phyloP scores from a whole-genome alignment of 805 yeast species.

The Kluyveromyces siamensis region DNA sequence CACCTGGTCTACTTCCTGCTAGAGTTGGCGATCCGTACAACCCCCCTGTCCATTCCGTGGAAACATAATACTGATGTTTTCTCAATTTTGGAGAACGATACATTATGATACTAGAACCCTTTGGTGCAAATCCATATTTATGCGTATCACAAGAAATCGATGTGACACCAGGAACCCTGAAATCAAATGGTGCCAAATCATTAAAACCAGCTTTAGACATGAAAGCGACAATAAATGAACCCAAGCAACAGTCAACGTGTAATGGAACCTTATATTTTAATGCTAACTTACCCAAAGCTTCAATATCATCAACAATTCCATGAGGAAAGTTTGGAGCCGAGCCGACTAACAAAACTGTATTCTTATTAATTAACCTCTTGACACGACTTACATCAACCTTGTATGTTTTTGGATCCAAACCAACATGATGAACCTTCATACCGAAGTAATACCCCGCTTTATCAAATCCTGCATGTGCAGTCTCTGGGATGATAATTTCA shows the following conservation, averaged over 20 bases:
- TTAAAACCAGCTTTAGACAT: conserved; percentile 52
- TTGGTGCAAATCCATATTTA: conserved; percentile 97
- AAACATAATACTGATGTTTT: conserved; percentile 73
- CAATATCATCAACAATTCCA: conserved; percentile 89
- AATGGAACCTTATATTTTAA: conserved; percentile 60
- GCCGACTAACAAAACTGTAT: conserved; percentile 80
- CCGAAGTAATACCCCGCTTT: conserved; percentile 89
- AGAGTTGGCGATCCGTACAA: conserved; percentile 92
- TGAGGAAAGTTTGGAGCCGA: conserved; percentile 98
- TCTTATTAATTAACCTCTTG: conserved; percentile 54
- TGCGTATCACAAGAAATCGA: conserved; percentile 99
- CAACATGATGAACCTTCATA: conserved; percentile 75
- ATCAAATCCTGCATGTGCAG: conserved; percentile 92
- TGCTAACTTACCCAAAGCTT: conserved; percentile 57
- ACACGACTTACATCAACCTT: conserved; percentile 61
- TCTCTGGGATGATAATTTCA: conserved; percentile 80
- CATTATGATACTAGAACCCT: conserved; percentile 90
- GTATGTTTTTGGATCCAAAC: conserved; percentile 56
- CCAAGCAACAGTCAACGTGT: conserved; percentile 94
- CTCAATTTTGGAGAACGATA: conserved; percentile 64
- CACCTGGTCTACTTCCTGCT: conserved; percentile 97
- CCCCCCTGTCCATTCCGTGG: conserved; percentile 89
- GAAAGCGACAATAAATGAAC: conserved; percentile 83
- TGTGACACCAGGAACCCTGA: conserved; percentile 85
- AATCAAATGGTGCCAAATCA: conserved; percentile 55